phyloP scores from a whole-genome alignment of 2,329 filamentous ascomycete species.

The Colletotrichum melonis region DNA sequence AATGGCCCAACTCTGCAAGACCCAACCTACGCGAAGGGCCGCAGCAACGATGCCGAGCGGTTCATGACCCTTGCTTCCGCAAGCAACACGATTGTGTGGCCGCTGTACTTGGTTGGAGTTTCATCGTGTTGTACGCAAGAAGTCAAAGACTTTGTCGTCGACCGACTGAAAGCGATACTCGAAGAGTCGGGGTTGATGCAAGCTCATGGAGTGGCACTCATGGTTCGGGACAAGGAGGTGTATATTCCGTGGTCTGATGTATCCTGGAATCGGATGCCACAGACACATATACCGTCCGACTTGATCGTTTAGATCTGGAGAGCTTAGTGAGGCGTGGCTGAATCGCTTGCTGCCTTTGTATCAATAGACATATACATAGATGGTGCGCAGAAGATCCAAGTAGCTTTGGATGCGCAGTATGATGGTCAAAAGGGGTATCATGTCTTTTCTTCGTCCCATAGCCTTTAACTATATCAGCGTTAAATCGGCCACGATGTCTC shows the following conservation, averaged over 20 bases:
- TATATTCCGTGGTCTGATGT: slow-evolving; percentile 40
- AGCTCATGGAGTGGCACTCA: slow-evolving; percentile 54
- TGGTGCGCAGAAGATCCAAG: neutral
- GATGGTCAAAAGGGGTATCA: slow-evolving; percentile 21
- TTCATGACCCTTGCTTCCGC: slow-evolving; percentile 62
- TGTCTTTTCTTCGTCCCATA: slow-evolving; percentile 13
- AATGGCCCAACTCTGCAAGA: slow-evolving; percentile 52
- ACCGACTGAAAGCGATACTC: slow-evolving; percentile 56
- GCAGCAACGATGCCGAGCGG: slow-evolving; percentile 52
- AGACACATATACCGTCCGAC: slow-evolving; percentile 39
- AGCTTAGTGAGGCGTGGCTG: neutral
- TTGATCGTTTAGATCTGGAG: slow-evolving; percentile 42
- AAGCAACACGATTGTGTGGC: slow-evolving; percentile 62
- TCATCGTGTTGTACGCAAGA: slow-evolving; percentile 56
- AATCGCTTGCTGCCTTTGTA: neutral
- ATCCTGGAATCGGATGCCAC: slow-evolving; percentile 41
- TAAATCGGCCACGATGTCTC: neutral
- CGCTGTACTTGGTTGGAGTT: slow-evolving; percentile 60
- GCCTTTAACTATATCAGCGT: neutral
- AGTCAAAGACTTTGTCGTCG: slow-evolving; percentile 56
- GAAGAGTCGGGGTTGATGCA: slow-evolving; percentile 58
- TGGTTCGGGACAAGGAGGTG: slow-evolving; percentile 52
- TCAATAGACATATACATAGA: neutral
- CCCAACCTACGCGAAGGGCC: slow-evolving; percentile 48
- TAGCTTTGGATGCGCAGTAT: neutral